Base-by-base conservation (phyloP, 306 rosid genomes). In the Mimosa pudica region DNA sequence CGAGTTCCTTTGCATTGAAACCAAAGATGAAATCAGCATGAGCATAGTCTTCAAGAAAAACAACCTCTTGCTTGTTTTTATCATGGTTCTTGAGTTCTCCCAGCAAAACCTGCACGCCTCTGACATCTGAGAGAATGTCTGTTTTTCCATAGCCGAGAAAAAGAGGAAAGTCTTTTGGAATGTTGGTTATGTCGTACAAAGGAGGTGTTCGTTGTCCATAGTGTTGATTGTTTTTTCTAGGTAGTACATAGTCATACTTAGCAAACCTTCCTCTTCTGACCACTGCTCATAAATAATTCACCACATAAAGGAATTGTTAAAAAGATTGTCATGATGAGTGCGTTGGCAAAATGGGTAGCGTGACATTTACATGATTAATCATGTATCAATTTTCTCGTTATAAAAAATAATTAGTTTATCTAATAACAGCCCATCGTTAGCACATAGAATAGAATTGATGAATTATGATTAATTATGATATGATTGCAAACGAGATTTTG, bases 151-250 rank as follows among this genome's bases (percentile, higher is more conserved):
- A 73, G 70, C 77, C 38, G 0, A 88, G 16, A 63, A 90, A 86
- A 74, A 90, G 89, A 66, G 90, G 93, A 45, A 92, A 68, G 30
- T 89, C 84, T 1, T 89, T 84, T 49, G 92, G 91, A 60, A 92
- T 87, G 79, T 18, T 69, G 1, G 80, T 38, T 83, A 90, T 62
- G 76, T 86, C 75, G 82, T 90, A 92, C 57, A 6, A 33, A 18
- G 93, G 97, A 60, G 97, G 95, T 80, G 45, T 44, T 1, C 79
- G 44, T 74, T 80, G 86, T 77, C 89, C 89, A 69, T 92, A 90
- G 72, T 85, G 89, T 12, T 70, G 47, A 49, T 47, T 74, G 79
- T 92, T 92, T 46, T 74, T 71, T 32, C 0, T 58, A 5, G 32
- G 48, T 7, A 74, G 1, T 14, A 77, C 81, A 20, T 90, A 90